Conservation (phyloP, 2,329 filamentous ascomycete genomes). For the Fonsecaea multimorphosa region DNA sequence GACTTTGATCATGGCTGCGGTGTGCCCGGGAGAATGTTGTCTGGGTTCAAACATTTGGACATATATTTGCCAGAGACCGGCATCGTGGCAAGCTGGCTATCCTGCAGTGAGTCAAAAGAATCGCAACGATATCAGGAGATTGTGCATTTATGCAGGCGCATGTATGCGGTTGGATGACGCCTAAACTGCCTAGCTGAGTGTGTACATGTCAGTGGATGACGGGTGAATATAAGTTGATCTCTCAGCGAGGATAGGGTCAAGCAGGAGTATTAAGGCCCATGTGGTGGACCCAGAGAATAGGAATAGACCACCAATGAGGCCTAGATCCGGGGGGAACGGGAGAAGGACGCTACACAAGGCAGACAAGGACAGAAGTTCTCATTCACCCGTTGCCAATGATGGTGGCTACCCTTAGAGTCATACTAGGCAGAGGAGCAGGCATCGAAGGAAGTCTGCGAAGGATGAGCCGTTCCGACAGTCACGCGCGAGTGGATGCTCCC, state of each 20-base stretch:
- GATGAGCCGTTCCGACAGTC: slow-evolving; percentile 19
- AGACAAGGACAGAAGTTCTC: slow-evolving; percentile 23
- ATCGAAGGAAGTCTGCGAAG: slow-evolving; percentile 16
- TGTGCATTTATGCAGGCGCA: slow-evolving; percentile 21
- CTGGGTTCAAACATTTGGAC: slow-evolving; percentile 20
- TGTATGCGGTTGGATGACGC: slow-evolving; percentile 14
- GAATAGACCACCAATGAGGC: slow-evolving; percentile 25
- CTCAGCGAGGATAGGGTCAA: slow-evolving; percentile 23
- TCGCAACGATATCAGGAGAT: slow-evolving; percentile 17
- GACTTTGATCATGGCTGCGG: slow-evolving; percentile 60
- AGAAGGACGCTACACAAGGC: slow-evolving; percentile 20
- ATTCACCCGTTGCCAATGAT: slow-evolving; percentile 24
- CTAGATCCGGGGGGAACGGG: slow-evolving; percentile 13
- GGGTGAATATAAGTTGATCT: slow-evolving; percentile 7
- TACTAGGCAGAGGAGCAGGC: slow-evolving; percentile 31
- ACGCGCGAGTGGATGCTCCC: slow-evolving; percentile 9
- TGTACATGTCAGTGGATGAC: slow-evolving; percentile 22
- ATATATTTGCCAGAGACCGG: slow-evolving; percentile 21
- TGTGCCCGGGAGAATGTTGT: slow-evolving; percentile 14
- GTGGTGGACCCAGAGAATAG: slow-evolving; percentile 19
- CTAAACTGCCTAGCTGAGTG: slow-evolving; percentile 25
- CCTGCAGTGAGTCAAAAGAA: slow-evolving; percentile 27
- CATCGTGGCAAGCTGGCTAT: slow-evolving; percentile 22
- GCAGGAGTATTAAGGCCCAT: slow-evolving; percentile 25
- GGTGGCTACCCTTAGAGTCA: slow-evolving; percentile 10